Base-by-base conservation (phyloP, 805 yeast species). In the Pichia nanzhaoensis region DNA sequence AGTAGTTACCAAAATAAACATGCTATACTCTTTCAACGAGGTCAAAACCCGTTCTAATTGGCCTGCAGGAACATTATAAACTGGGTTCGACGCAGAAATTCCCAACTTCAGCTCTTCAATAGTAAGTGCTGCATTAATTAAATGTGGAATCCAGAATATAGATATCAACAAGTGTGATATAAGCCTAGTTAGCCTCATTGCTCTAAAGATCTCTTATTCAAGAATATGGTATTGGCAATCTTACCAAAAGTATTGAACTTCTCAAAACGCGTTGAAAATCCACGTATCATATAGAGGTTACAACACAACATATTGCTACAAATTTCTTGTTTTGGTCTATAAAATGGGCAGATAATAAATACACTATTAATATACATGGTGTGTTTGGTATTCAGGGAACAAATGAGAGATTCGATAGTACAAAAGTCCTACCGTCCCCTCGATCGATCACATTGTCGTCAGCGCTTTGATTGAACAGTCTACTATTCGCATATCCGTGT, bases 1-100 rank as follows among this genome's bases (percentile, higher is more conserved):
- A 3, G 85, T 71, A 0, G 88, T 80, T 34, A 80, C 64, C n/a
- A 73, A 59, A 1, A 79, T 44, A 2, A 82, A 61, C 7, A 78
- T 61, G 52, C 61, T 75, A 58, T 78, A 75, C 39, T 74, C 79
- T 41, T 78, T 65, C 3, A 71, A 64, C 1, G 82, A 84, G 2
- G 61, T 52, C 28, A 76, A 59, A 2, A 74, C 35, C 3, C 55
- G 43, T 8, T 56, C 55, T 37, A 77, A 67, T 47, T 73, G 69
- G 2, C 67, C 64, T 16, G 69, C 66, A 1, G 62, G 57, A 19
- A 77, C 64, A 5, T 61, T 17, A 33, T 44, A 51, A 14, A 48
- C 31, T 8, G 51, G 50, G 3, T 44, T 20, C 1, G 18, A 31
- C 2, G n/a, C 14, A 12, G 35, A 21, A 4, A 45, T 17, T n/a